phyloP scores from a whole-genome alignment of 306 rosid species.

The Vicia faba region DNA sequence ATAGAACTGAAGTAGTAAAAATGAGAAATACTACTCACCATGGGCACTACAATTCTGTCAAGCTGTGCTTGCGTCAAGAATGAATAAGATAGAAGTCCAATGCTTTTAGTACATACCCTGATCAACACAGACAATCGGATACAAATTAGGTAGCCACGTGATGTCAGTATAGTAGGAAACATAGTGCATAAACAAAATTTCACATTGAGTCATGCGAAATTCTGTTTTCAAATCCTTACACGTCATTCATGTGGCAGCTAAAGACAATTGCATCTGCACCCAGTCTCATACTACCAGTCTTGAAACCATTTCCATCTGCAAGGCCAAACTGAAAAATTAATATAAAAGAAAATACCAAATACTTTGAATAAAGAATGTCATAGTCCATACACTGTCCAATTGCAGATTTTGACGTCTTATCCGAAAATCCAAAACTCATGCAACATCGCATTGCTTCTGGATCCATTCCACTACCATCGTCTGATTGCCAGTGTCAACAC shows the following conservation, averaged over 20 bases:
- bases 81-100: conserved; percentile 88
- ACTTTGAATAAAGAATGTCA: conserved; percentile 35
- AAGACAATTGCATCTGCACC: conserved; percentile 93
- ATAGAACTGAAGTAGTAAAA: conserved; percentile 22
- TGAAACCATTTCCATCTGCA: conserved; percentile 99
- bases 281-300: conserved; percentile 96
- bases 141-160: conserved; percentile 4
- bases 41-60: conserved; percentile 85
- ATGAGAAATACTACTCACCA: conserved; percentile 62
- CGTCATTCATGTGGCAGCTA: conserved; percentile 59
- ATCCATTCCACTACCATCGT: conserved; percentile 91
- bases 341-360: conserved; percentile 21
- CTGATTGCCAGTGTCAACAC: conserved; percentile 48
- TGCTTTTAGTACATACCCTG: conserved; percentile 75
- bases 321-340: conserved; percentile 51
- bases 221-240: conserved; percentile 50
- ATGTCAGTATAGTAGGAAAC: neutral
- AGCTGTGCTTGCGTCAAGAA: conserved; percentile 61
- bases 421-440: conserved; percentile 96
- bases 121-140: conserved; percentile 31
- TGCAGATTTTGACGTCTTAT: conserved; percentile 66
- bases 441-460: conserved; percentile 85
- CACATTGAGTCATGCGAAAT: neutral
- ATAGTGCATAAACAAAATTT: conserved; percentile 11
- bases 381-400: conserved; percentile 80